Evolutionary conservation across 352 stramenopile genomes (phyloP).

Genomic region (Peronospora destructor): DNA sequence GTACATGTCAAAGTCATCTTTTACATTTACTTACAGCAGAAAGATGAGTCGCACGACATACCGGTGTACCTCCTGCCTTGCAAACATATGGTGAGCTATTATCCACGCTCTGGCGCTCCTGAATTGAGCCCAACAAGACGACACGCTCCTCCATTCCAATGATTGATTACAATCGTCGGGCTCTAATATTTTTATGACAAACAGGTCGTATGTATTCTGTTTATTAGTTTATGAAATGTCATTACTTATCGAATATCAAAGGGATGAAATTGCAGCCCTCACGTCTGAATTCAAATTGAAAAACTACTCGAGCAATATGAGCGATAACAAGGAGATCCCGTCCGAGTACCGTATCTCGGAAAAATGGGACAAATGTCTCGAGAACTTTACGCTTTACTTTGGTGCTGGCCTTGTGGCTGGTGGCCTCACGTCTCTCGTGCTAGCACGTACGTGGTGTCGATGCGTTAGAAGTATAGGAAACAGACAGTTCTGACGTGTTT

Average conservation of each 20-base stretch:
- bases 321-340: slow-evolving; percentile 57
- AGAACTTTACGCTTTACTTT: slow-evolving; percentile 87
- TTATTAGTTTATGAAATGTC: background rate
- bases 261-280: slow-evolving; percentile 7
- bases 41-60: slow-evolving; percentile 18
- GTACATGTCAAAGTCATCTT: background rate
- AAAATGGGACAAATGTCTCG: slow-evolving; percentile 87
- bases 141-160: slow-evolving; percentile 29
- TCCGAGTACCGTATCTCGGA: slow-evolving; percentile 87
- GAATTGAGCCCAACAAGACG: slow-evolving; percentile 64
- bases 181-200: too few relatives aligned
- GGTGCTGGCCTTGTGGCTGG: slow-evolving; percentile 69
- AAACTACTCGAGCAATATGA: slow-evolving; percentile 28
- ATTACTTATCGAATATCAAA: background rate
- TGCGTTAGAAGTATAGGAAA: background rate
- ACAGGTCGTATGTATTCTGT: background rate
- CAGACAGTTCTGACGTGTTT: slow-evolving; percentile 6
- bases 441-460: slow-evolving; percentile 54
- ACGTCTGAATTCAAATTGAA: slow-evolving; percentile 32
- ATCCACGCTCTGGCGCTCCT: slow-evolving; percentile 61
- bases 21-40: background rate
- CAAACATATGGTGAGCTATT: slow-evolving; percentile 59
- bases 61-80: slow-evolving; percentile 71
- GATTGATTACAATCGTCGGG: too few relatives aligned
- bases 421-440: slow-evolving; percentile 73